phyloP scores from a whole-genome alignment of 2,329 filamentous ascomycete genomes.

The Aspergillus japonicus region DNA sequence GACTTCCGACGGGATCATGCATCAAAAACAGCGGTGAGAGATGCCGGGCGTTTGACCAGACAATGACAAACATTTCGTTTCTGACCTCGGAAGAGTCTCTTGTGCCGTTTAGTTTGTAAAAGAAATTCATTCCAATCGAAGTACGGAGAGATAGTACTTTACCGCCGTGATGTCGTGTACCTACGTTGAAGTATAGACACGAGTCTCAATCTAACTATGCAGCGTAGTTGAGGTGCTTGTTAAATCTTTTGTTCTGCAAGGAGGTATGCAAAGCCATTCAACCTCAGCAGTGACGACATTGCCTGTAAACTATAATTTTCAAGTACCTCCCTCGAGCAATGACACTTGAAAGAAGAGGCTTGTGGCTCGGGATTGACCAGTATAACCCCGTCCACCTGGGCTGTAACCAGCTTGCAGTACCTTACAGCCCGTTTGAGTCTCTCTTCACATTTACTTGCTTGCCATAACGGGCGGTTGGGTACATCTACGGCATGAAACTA shows the following conservation, averaged over 20 bases:
- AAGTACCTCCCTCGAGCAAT: neutral
- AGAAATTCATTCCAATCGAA: too few relatives aligned
- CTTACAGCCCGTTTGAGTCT: constrained; percentile 11
- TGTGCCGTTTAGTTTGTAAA: neutral
- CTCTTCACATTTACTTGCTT: neutral
- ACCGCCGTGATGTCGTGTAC: too few relatives aligned
- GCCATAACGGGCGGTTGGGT: constrained; percentile 12
- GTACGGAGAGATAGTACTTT: too few relatives aligned
- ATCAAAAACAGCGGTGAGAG: constrained; percentile 6
- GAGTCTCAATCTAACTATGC: too few relatives aligned
- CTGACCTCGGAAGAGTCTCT: neutral
- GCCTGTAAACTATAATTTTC: too few relatives aligned
- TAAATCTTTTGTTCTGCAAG: neutral
- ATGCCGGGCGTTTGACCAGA: neutral
- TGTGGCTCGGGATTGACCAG: neutral
- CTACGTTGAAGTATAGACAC: too few relatives aligned
- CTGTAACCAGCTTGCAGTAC: constrained; percentile 11
- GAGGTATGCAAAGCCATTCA: too few relatives aligned
- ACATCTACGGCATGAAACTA: neutral
- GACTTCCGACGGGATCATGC: neutral
- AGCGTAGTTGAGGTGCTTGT: neutral
- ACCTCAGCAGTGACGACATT: too few relatives aligned
- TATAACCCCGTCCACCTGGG: constrained; percentile 6
- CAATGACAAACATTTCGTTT: neutral
- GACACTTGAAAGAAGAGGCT: neutral